A percentile compares a stretch with the other conserved stretches of the same genome.
phyloP scores from a whole-genome alignment of 768 basidiomycete species.

The Coprinellus micaceus region DNA sequence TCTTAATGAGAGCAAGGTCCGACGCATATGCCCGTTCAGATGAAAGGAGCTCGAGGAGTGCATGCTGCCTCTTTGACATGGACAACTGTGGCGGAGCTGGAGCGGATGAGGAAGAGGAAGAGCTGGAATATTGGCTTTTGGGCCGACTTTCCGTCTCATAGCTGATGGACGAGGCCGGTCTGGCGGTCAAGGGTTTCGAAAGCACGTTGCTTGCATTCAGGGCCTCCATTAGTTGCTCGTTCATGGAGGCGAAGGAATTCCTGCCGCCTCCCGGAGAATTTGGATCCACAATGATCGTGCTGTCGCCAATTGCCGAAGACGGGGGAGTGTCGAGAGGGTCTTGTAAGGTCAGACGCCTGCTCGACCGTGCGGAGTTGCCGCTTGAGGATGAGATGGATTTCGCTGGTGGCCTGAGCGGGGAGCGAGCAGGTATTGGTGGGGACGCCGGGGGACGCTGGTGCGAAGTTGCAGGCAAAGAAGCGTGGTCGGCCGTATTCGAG shows the following conservation, averaged over 20 bases:
- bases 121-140: slow-evolving; percentile 17
- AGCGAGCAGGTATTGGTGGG: slow-evolving; percentile 26
- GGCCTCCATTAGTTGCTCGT: slow-evolving; percentile 21
- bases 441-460: slow-evolving; percentile 17
- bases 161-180: slow-evolving; percentile 27
- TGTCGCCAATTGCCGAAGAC: slow-evolving; percentile 17
- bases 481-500: neutral
- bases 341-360: slow-evolving; percentile 2
- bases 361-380: slow-evolving; percentile 10
- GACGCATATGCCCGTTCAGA: slow-evolving; percentile 80
- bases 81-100: slow-evolving; percentile 20
- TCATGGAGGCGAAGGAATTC: slow-evolving; percentile 23
- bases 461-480: slow-evolving; percentile 5
- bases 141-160: slow-evolving; percentile 5
- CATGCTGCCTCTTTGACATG: slow-evolving; percentile 71
- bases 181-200: slow-evolving; percentile 20
- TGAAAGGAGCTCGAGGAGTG: slow-evolving; percentile 70
- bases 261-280: slow-evolving; percentile 21
- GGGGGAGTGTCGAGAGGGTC: slow-evolving; percentile 9
- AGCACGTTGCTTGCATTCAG: slow-evolving; percentile 15
- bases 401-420: slow-evolving; percentile 33
- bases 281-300: slow-evolving; percentile 18
- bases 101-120: slow-evolving; percentile 5
- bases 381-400: slow-evolving; percentile 24
- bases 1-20: slow-evolving; percentile 75